Conservation (phyloP, 768 basidiomycete genomes). For the Tephrocybe sp. region DNA sequence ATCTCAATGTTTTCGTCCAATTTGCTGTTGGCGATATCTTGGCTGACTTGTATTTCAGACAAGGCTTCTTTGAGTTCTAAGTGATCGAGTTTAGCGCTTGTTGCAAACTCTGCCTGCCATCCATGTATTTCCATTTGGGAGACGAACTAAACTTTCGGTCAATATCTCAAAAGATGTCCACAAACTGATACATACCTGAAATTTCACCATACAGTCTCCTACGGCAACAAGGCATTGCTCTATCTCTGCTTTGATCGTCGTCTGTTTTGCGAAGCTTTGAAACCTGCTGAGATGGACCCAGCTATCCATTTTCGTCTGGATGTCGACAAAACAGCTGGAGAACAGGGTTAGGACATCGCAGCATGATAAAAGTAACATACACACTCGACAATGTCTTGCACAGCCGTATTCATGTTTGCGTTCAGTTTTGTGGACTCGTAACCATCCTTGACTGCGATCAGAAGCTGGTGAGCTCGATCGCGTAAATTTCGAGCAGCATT, state of each 20-base stretch:
- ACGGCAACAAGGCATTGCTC: conserved; percentile 44
- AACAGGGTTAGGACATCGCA: background rate
- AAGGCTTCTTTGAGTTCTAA: conserved; percentile 41
- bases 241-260: conserved; percentile 31
- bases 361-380: background rate
- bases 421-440: conserved; percentile 30
- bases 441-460: conserved; percentile 37
- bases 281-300: conserved; percentile 42
- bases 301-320: conserved; percentile 39
- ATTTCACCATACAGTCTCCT: conserved; percentile 43
- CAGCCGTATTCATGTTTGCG: conserved; percentile 29
- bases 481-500: conserved; percentile 42
- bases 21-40: conserved; percentile 34
- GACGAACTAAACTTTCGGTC: conserved; percentile 32
- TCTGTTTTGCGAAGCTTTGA: conserved; percentile 42
- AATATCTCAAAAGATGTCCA: background rate
- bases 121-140: conserved; percentile 44
- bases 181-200: conserved; percentile 36
- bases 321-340: conserved; percentile 28
- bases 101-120: conserved; percentile 48
- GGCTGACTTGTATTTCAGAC: conserved; percentile 41
- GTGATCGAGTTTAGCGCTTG: conserved; percentile 40
- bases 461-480: conserved; percentile 44
- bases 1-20: conserved; percentile 24
- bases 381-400: conserved; percentile 29